Evolutionary conservation across 2,329 filamentous ascomycete species (phyloP).

Genomic region (Bisporella sp.): DNA sequence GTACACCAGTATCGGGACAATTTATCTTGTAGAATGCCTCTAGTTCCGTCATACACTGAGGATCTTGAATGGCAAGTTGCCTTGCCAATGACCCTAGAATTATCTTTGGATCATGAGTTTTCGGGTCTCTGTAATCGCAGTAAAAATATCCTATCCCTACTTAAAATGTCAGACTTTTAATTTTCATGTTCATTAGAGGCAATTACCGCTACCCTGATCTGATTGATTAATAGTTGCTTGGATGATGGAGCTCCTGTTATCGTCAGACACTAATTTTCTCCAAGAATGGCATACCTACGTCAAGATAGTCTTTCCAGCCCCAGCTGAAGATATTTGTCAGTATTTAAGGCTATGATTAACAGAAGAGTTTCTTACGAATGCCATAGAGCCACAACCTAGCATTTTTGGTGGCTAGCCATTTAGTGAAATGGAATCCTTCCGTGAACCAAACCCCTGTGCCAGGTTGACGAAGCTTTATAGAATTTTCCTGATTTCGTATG

Average conservation of each 20-base stretch:
- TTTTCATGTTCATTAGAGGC: too few species aligned
- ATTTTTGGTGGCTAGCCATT: slow-evolving; percentile 5
- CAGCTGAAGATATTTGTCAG: slow-evolving; percentile 2
- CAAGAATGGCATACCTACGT: background rate
- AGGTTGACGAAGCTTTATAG: slow-evolving; percentile 10
- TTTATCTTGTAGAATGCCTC: slow-evolving; percentile 2
- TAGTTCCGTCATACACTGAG: slow-evolving; percentile 14
- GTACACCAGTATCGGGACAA: background rate
- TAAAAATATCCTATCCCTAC: slow-evolving; percentile 21
- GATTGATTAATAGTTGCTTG: slow-evolving; percentile 1
- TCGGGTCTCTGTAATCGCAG: slow-evolving; percentile 24
- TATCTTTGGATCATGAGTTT: slow-evolving; percentile 10
- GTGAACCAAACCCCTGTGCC: slow-evolving; percentile 17
- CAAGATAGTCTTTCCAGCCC: slow-evolving; percentile 16
- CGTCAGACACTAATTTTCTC: background rate
- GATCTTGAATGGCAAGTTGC: slow-evolving; percentile 21
- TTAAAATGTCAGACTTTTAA: background rate
- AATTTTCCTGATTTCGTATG: slow-evolving; percentile 4
- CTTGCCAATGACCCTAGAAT: slow-evolving; percentile 21
- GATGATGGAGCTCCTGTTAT: slow-evolving; percentile 3
- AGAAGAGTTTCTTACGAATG: slow-evolving; percentile 10
- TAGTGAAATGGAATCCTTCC: slow-evolving; percentile 9
- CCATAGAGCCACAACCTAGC: slow-evolving; percentile 15
- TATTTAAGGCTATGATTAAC: too few species aligned
- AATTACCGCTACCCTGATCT: background rate